phyloP scores from a whole-genome alignment of 768 basidiomycete genomes.

The Boletellus sp. region DNA sequence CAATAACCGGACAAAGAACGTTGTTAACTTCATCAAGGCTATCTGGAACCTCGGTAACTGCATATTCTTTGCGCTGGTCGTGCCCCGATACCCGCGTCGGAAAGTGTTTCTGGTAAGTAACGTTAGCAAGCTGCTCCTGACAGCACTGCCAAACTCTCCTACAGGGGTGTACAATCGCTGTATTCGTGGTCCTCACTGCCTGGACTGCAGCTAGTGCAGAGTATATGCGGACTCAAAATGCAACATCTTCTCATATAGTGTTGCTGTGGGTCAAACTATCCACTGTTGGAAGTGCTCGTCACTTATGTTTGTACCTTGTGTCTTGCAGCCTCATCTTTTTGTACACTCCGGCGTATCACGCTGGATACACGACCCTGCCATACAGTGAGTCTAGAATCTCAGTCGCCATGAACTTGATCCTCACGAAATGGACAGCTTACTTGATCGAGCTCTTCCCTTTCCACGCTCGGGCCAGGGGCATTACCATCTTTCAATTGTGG shows the following conservation, averaged over 20 bases:
- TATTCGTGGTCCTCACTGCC: conserved; percentile 9
- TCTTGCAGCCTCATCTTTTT: conserved; percentile 8
- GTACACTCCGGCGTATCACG: conserved; percentile 3
- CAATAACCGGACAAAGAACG: conserved; percentile 13
- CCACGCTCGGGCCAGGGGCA: conserved; percentile 56
- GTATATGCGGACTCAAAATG: conserved; percentile 5
- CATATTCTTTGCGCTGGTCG: neutral
- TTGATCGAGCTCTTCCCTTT: conserved; percentile 64
- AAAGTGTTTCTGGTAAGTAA: conserved; percentile 7
- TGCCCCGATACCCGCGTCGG: conserved; percentile 7
- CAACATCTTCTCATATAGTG: conserved; percentile 4
- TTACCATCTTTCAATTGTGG: conserved; percentile 59
- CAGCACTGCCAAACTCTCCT: neutral
- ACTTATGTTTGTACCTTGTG: neutral
- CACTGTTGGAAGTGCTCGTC: too few relatives aligned
- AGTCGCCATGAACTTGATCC: too few relatives aligned
- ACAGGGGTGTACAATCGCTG: conserved; percentile 9
- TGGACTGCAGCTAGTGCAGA: conserved; percentile 18
- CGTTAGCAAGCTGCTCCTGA: too few relatives aligned
- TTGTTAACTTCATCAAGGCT: conserved; percentile 5
- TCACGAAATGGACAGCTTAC: conserved; percentile 38
- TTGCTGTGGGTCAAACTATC: conserved; percentile 5
- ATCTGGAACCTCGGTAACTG: conserved; percentile 6
- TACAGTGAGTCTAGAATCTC: neutral
- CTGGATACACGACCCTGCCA: conserved; percentile 1